Evolutionary conservation across 2,329 filamentous ascomycete species (phyloP).

Genomic region (Coniochaeta sp.): DNA sequence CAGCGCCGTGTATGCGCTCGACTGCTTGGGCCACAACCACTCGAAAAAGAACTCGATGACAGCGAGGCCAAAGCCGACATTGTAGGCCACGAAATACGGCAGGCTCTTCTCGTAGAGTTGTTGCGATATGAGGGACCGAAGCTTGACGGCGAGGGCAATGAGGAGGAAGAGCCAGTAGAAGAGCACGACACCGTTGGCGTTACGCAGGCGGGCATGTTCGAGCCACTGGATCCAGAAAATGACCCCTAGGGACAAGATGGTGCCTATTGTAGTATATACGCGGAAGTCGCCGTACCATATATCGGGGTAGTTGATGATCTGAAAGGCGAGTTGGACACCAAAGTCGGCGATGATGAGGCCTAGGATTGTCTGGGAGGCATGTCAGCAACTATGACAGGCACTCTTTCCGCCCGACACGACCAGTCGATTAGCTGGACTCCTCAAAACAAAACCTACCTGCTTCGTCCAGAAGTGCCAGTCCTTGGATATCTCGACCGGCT

Average conservation of each 20-base stretch:
- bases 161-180: conserved; percentile 90
- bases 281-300: conserved; percentile 78
- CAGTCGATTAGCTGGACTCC: neutral
- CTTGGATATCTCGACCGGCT: conserved; percentile 60
- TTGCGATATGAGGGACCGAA: conserved; percentile 78
- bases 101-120: conserved; percentile 58
- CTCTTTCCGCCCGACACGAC: too few species aligned
- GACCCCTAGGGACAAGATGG: conserved; percentile 63
- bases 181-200: conserved; percentile 80
- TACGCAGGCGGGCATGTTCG: conserved; percentile 75
- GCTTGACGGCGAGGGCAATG: conserved; percentile 71
- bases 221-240: conserved; percentile 78
- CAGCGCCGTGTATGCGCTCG: conserved; percentile 52
- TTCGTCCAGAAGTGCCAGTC: conserved; percentile 93
- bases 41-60: conserved; percentile 68
- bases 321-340: conserved; percentile 65
- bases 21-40: conserved; percentile 77
- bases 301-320: conserved; percentile 61
- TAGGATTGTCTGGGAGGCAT: conserved; percentile 43
- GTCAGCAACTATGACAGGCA: neutral
- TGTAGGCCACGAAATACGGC: conserved; percentile 73
- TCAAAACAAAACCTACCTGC: conserved; percentile 56
- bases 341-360: conserved; percentile 61
- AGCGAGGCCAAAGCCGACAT: conserved; percentile 63
- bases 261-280: conserved; percentile 72